Percentiles rank a stretch among this genome's conserved stretches.
Evolutionary conservation across 768 basidiomycete species (phyloP).

Genomic region (Obba rivulosa): DNA sequence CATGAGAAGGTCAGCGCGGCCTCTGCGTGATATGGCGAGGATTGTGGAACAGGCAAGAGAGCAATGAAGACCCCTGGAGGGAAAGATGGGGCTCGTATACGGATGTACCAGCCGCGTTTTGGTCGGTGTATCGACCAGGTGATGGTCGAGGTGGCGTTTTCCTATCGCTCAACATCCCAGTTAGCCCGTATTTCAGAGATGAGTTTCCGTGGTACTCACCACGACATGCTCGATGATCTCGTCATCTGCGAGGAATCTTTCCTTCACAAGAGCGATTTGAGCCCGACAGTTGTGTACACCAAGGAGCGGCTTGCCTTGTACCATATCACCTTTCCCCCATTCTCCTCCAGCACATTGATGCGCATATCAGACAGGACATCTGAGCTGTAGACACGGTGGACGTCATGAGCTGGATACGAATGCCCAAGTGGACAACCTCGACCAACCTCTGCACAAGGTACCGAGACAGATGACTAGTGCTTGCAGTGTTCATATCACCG

Average conservation of each 20-base stretch:
- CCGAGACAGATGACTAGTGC: neutral
- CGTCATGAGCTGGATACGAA: neutral
- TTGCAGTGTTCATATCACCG: too few species aligned
- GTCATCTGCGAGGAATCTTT: conserved; percentile 64
- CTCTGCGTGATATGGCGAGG: conserved; percentile 25
- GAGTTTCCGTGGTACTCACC: conserved; percentile 34
- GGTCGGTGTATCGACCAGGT: conserved; percentile 79
- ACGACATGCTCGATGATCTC: conserved; percentile 75
- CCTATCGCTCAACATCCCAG: conserved; percentile 30
- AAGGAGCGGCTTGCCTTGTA: conserved; percentile 52
- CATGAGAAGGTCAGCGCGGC: conserved; percentile 32
- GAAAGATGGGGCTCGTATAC: conserved; percentile 65
- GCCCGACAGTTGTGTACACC: neutral
- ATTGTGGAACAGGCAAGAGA: conserved; percentile 27
- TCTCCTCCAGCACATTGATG: conserved; percentile 57
- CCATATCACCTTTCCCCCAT: conserved; percentile 57
- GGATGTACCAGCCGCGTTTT: conserved; percentile 81
- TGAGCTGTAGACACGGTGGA: conserved; percentile 38
- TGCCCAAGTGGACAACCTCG: too few species aligned
- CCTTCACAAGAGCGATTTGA: conserved; percentile 36
- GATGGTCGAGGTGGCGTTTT: conserved; percentile 59
- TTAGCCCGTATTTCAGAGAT: neutral
- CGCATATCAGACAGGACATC: conserved; percentile 70
- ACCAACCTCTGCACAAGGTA: neutral
- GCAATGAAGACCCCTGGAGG: conserved; percentile 42